Base-by-base conservation (phyloP, 257 asterid genomes). In the Fraxinus americana region DNA sequence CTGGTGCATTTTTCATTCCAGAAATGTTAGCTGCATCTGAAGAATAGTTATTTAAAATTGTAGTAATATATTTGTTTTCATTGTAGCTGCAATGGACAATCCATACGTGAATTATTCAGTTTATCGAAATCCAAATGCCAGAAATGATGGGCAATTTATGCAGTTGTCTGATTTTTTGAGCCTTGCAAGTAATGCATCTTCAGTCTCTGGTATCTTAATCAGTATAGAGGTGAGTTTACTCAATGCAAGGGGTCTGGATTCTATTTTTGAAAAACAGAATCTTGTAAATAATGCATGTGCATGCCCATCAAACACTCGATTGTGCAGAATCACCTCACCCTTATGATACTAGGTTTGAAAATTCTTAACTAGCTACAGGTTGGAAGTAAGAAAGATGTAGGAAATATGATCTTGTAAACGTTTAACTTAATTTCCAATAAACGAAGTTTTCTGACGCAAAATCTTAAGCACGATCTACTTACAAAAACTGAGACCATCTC, bases 191-290 rank as follows among this genome's bases (percentile, higher is more conserved):
- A 92, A 90, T 73, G 81, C 91, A 32, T 69, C 92, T 74, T 85
- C 97, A 27, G 86, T 89, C 81, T 87, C 92, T 80, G 97, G 97
- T 80, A 88, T 94, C 80, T 52, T 92, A 77, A 87, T 92, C 82
- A 70, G 85, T 70, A 82, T 92, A 35, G 95, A 90, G 94, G 98
- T 92, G 79, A 82, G 89, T 84, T 77, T 43, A 74, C 74, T 65
- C 39, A 65, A 36, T 73, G 61, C 14, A 61, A 39, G 65, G 78
- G 71, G 75, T 73, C 54, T 66, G 59, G 52, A 30, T 21, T 74
- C 61, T 80, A 34, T 45, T 63, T 72, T 32, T 43, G 43, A 38
- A 38, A 21, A 36, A 21, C 75, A 19, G 14, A 21, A 67, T 45
- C 35, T 13, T 29, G 38, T 57, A 10, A 12, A 19, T 71, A 11